Percentiles rank a stretch among this genome's conserved stretches.
These are phyloP conservation scores for Daldinia loculata DNA, from an alignment of 495 filamentous ascomycete species.

Conservation along the genomic window DNA sequence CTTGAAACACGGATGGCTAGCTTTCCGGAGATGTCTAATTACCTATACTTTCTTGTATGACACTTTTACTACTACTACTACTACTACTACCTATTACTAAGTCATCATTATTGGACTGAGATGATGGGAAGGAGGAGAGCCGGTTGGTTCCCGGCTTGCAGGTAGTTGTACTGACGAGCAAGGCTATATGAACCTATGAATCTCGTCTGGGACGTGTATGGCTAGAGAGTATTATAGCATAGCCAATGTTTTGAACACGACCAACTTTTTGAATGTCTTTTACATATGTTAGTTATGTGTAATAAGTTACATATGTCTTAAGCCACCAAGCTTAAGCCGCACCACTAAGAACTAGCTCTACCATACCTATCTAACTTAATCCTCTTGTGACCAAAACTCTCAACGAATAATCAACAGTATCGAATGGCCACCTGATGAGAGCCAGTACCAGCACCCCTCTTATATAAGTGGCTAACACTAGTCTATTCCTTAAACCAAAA, in stretches of 20 bases:
- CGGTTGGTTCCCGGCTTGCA: conserved; percentile 21
- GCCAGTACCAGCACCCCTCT: neutral
- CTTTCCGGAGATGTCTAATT: neutral
- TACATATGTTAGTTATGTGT: neutral
- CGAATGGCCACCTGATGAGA: neutral
- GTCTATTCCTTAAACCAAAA: conserved; percentile 15
- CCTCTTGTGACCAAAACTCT: neutral
- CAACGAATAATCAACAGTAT: conserved; percentile 9
- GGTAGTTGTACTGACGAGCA: conserved; percentile 13
- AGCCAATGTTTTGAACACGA: conserved; percentile 32
- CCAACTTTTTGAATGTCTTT: conserved; percentile 10
- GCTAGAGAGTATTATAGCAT: conserved; percentile 26
- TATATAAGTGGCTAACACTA: conserved; percentile 26
- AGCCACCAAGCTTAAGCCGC: neutral
- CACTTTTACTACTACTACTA: neutral
- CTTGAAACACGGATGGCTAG: neutral
- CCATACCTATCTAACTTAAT: too few relatives aligned
- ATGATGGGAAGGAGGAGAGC: neutral
- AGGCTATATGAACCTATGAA: conserved; percentile 9
- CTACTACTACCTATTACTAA: neutral
- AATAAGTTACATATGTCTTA: neutral
- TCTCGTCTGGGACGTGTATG: neutral
- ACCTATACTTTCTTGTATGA: neutral
- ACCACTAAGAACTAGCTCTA: neutral
- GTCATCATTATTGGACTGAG: neutral